Evolutionary conservation across 208 protist genomes (phyloP).

Genomic region (Leishmania gerbilli): DNA sequence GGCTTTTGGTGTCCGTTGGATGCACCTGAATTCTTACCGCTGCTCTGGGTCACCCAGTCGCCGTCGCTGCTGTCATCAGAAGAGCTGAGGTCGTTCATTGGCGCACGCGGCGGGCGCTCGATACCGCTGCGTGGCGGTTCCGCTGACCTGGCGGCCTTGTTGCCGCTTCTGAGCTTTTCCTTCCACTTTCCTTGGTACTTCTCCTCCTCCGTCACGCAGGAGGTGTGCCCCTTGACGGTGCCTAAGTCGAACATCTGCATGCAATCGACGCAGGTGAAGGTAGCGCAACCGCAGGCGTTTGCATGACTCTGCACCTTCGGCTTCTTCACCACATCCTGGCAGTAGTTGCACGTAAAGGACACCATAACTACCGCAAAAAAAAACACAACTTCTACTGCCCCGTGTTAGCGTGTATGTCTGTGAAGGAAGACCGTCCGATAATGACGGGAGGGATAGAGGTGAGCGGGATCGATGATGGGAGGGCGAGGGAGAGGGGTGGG

Average conservation of each 20-base stretch:
- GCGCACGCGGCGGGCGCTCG: slow-evolving; percentile 36
- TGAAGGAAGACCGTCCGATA: not conserved
- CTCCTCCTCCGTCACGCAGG: slow-evolving; percentile 82
- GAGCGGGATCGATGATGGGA: not conserved
- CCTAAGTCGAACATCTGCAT: slow-evolving; percentile 80
- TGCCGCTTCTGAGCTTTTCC: slow-evolving; percentile 37
- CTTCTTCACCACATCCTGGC: slow-evolving; percentile 92
- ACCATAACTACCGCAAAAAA: slow-evolving; percentile 57
- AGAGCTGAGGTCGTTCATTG: slow-evolving; percentile 51
- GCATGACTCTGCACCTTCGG: slow-evolving; percentile 80
- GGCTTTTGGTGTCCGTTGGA: not conserved
- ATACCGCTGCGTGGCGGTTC: slow-evolving; percentile 13
- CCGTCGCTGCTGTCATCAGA: slow-evolving; percentile 44
- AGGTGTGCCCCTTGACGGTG: slow-evolving; percentile 78
- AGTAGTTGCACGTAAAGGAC: slow-evolving; percentile 85
- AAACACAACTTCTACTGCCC: not conserved
- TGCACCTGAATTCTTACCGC: not conserved
- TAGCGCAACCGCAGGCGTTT: slow-evolving; percentile 44
- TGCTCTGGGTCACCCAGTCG: slow-evolving; percentile 39
- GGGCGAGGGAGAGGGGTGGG: too few relatives aligned
- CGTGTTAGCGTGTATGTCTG: not conserved
- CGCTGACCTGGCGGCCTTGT: not conserved
- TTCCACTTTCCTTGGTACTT: slow-evolving; percentile 90
- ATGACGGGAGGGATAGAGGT: not conserved
- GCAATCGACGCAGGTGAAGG: slow-evolving; percentile 91